Evolutionary conservation across 331 rosid genomes (phyloP).

Genomic region (Prunus yedoensis): DNA sequence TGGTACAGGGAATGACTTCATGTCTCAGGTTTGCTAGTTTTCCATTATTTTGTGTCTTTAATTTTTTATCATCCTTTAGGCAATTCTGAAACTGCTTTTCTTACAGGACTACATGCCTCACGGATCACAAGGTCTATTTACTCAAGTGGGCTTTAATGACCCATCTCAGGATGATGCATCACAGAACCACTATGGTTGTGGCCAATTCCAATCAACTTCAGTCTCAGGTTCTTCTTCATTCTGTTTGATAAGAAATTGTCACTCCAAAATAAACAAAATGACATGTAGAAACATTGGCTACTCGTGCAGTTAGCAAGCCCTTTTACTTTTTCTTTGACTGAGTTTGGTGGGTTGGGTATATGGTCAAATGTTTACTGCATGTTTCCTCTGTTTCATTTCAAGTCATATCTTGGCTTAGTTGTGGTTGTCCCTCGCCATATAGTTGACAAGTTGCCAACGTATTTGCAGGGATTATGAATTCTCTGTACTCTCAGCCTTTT

Average conservation of each 20-base stretch:
- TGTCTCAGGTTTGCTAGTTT: conserved; percentile 80
- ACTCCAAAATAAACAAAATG: too few species aligned
- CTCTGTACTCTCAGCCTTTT: conserved; percentile 96
- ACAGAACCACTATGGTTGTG: conserved; percentile 75
- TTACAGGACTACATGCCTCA: conserved; percentile 90
- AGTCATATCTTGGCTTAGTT: neutral
- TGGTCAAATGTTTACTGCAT: neutral
- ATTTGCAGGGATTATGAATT: conserved; percentile 73
- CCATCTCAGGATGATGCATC: conserved; percentile 89
- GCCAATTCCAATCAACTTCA: conserved; percentile 83
- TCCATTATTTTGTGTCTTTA: neutral
- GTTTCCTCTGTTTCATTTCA: neutral
- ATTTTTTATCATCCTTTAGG: neutral
- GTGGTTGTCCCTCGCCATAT: neutral
- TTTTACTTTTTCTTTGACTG: neutral
- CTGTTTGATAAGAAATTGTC: too few species aligned
- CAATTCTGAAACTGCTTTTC: conserved; percentile 26
- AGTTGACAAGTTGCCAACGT: conserved; percentile 2
- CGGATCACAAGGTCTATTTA: conserved; percentile 91
- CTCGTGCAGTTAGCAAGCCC: neutral
- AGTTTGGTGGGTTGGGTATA: neutral
- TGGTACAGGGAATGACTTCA: conserved; percentile 90
- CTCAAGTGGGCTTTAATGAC: conserved; percentile 88
- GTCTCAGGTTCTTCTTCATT: conserved; percentile 69
- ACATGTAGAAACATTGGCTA: too few species aligned